These are phyloP conservation scores for Gymnopus androsaceus DNA, from an alignment of 1,284 basidiomycete genomes.

Conservation along the genomic window DNA sequence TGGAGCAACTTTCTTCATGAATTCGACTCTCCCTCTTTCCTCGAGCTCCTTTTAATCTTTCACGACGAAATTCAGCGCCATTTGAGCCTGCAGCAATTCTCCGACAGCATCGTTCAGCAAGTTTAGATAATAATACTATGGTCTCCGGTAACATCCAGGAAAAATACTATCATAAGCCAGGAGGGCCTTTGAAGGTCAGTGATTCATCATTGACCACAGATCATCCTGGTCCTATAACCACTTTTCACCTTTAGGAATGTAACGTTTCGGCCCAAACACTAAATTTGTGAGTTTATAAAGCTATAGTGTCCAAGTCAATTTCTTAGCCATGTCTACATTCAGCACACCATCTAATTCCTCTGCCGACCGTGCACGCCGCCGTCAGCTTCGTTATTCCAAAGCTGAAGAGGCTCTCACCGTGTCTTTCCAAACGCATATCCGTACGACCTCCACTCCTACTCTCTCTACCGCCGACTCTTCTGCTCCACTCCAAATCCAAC, in stretches of 20 bases:
- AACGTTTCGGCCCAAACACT: too few relatives aligned
- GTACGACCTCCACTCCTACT: conserved; percentile 13
- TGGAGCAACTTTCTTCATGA: not conserved
- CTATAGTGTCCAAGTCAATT: not conserved
- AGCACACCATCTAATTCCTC: not conserved
- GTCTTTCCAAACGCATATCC: conserved; percentile 23
- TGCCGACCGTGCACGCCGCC: not conserved
- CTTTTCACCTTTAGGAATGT: not conserved
- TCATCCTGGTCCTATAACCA: not conserved
- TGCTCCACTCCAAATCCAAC: conserved; percentile 40
- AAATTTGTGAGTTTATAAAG: not conserved
- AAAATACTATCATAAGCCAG: too few relatives aligned
- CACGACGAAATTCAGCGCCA: too few relatives aligned
- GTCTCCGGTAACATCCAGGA: too few relatives aligned
- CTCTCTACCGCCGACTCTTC: conserved; percentile 30
- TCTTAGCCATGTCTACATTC: not conserved
- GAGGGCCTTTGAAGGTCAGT: not conserved
- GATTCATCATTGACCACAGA: not conserved
- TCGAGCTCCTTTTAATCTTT: not conserved
- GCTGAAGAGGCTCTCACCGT: conserved; percentile 31
- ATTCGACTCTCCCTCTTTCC: too few relatives aligned
- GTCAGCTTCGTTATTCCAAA: conserved; percentile 29
- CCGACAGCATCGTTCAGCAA: too few relatives aligned
- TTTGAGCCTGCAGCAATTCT: too few relatives aligned
- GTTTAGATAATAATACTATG: too few relatives aligned